Evolutionary conservation across 306 rosid genomes (phyloP), one percentile per base, ranked within the genome.

Genomic region (Lathyrus tuberosus): DNA sequence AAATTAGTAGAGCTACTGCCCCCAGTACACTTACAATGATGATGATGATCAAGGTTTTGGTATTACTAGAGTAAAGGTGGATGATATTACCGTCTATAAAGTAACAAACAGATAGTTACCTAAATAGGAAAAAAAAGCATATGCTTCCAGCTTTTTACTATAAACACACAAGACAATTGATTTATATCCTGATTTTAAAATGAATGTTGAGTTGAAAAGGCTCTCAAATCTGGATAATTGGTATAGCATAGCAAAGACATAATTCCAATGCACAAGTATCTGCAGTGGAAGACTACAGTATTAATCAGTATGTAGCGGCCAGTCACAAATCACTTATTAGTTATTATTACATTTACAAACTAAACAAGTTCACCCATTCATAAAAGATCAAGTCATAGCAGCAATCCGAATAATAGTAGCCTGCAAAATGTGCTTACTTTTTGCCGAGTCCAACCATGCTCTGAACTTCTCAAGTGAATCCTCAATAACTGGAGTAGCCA

Each of bases 361-460:
- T 20, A 48, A 53, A 74, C 70, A 54, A 70, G 71, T 60, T 65
- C 70, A 77, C 48, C 71, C 71, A 78, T 41, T 69, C 6, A 71
- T 49, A 82, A 70, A 49, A 37, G 8, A 64, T 40, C 38, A 6
- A 5, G 9, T 49, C 6, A 69, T 4, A 16, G 54, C 17, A 74
- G 65, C 59, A 44, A 59, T n/a, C n/a, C 33, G 2, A 57, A 38
- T 60, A 22, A 16, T 38, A 71, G 51, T 57, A 71, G 43, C 65
- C 28, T 17, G 31, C 5, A 72, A 41, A 56, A 47, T 40, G 62
- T 18, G 77, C 97, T 84, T 84, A 94, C 98, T 78, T 94, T 94
- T 78, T 90, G 98, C 37, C 97, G 96, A 83, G 91, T 88, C 98
- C 96, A 94, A 68, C 90, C 89, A 68, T 58, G 72, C 70, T 80